phyloP scores from a whole-genome alignment of 306 rosid genomes.

The Dryas alaskensis region DNA sequence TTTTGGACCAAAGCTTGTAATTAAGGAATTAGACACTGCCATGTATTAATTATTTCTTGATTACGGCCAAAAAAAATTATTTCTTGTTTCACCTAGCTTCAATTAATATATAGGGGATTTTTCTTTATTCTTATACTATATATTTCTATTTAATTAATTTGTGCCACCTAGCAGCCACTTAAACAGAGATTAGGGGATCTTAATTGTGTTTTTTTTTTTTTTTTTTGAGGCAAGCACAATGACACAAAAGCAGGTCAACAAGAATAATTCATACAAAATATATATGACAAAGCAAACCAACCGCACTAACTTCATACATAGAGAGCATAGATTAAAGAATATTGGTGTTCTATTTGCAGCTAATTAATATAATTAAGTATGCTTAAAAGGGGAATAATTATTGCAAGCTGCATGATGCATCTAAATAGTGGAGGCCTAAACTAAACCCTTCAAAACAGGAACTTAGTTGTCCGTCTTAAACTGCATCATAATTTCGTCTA shows the following conservation, averaged over 20 bases:
- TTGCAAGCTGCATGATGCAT: neutral
- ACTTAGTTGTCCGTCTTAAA: no score
- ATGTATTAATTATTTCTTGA: neutral
- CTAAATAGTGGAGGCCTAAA: neutral
- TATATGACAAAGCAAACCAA: neutral
- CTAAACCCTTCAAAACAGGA: no score
- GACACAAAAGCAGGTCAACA: no score
- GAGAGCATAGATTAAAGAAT: neutral
- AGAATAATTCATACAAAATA: neutral
- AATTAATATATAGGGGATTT: neutral
- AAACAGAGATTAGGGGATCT: neutral
- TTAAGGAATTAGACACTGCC: neutral
- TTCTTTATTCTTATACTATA: neutral
- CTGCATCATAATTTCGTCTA: no score
- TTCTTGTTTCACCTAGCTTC: no score
- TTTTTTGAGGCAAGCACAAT: neutral
- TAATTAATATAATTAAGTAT: neutral
- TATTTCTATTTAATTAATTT: neutral
- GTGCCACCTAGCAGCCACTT: constrained; percentile 1
- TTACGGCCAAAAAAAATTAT: no score
- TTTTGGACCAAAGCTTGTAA: neutral
- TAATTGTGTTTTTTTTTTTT: neutral
- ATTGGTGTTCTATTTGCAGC: neutral
- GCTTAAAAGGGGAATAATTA: neutral
- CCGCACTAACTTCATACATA: constrained; percentile 1